Evolutionary conservation across 306 rosid genomes (phyloP), one percentile per base, ranked within the genome.

Genomic region (Dryas alaskensis): DNA sequence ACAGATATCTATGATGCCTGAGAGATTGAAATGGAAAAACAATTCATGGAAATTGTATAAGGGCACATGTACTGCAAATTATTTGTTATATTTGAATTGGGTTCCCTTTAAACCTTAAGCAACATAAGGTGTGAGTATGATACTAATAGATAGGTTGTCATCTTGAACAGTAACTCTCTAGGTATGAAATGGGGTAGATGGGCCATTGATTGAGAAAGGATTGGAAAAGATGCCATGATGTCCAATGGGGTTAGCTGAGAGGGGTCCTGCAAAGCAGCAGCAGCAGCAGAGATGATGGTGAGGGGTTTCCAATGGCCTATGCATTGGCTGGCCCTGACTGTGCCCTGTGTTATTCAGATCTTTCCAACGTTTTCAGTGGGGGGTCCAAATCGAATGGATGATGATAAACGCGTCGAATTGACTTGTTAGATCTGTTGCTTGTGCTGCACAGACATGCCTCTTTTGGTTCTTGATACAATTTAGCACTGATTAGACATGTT

Each of bases 351-450:
- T 39, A 69, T 17, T 40, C 43, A 42, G 67, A 74, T 65, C 60
- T 64, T 69, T 73, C 67, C 45, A 63, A 27, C 12, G 67, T 44
- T 59, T 64, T 45, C 67, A 62, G 86, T 80, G 96, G 85, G 79
- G 86, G 84, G 91, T 86, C 92, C 88, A 85, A 70, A 53, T 79
- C 72, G 70, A 82, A 71, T 83, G 49, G 79, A 81, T 83, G 67
- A 52, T 51, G 47, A 40, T 63, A 13, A 40, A 68, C 89, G 83
- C 80, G 85, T 75, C 67, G 72, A 86, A 85, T 87, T 76, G 87
- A 86, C 90, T 64, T 16, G 62, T 65, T 75, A 63, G 81, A 83
- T 83, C 69, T 79, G 78, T 79, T 87, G 84, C 86, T 83, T 83
- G 77, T 78, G 79, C 67, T 78, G 80, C 77, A 76, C 78, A 79